Base-by-base conservation (phyloP, 805 yeast species). In the Geotrichum ghanense region DNA sequence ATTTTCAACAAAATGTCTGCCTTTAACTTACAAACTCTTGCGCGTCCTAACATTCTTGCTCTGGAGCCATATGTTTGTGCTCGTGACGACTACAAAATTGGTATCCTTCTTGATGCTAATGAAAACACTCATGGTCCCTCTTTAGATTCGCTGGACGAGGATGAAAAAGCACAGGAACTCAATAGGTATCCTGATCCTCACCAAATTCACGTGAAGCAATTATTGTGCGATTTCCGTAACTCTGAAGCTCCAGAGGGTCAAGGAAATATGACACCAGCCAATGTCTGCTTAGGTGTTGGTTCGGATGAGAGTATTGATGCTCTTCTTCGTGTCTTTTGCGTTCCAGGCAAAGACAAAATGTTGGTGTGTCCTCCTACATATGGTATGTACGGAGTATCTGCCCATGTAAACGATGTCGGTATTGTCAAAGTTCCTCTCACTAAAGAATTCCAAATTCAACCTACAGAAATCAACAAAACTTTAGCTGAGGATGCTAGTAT, bases 111-210 rank as follows among this genome's bases (percentile, higher is more conserved):
- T 45, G 98, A 92, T 64, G 98, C 98, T 48, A 92, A 92, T 59
- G 98, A 92, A 65, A 92, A 92, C 62, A 82, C 97, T 1, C 83
- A 81, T 59, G 98, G 97, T 0, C 90, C 96, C 3, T 78, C 95
- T 1, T 64, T 87, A 14, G 49, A 66, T 1, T 63, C 65, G 4
- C 53, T 78, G 21, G 62, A 71, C 2, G 53, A 55, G 1, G 64
- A 63, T 1, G 90, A 83, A 51, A 49, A 61, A 12, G 48, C 54
- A 1, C 66, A 78, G 52, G 81, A 79, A 43, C 76, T 92, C 55
- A 81, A 92, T 69, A 74, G 98, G 58, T 92, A 92, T 62, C 98
- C 98, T 16, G 98, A 92, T 58, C 98, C 98, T 7, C 97, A 92
- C 66, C 97, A 90, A 59, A 49, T 75, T 4, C 81, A 72, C 26